These are phyloP conservation scores for Fusarium verrucosum DNA, from an alignment of 2,329 filamentous ascomycete genomes.

Conservation along the genomic window DNA sequence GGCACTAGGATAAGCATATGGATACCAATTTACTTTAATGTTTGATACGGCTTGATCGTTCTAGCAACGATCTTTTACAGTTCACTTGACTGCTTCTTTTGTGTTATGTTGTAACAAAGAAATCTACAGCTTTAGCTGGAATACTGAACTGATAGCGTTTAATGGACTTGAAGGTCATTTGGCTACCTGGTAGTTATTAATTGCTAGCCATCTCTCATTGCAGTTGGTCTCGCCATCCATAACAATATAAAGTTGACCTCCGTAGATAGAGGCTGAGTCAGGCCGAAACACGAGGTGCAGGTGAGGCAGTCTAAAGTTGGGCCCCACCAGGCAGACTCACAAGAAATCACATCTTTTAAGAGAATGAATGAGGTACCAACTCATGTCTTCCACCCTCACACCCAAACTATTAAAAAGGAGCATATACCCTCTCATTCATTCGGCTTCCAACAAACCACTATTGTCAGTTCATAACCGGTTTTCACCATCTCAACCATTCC, in stretches of 20 bases:
- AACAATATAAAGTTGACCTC: background rate
- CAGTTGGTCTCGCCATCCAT: background rate
- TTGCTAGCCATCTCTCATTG: background rate
- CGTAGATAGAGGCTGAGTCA: constrained; percentile 43
- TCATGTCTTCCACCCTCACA: constrained; percentile 13
- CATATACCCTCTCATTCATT: background rate
- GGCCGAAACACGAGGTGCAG: constrained; percentile 24
- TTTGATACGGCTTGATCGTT: constrained; percentile 39
- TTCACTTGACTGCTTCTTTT: constrained; percentile 10
- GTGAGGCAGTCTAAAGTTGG: constrained; percentile 1
- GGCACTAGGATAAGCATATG: constrained; percentile 34
- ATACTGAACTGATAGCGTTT: background rate
- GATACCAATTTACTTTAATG: constrained; percentile 41
- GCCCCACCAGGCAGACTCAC: constrained; percentile 8
- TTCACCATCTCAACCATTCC: background rate
- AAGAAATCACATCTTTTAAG: constrained; percentile 1
- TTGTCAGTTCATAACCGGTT: background rate
- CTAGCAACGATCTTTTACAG: constrained; percentile 26
- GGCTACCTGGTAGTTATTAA: background rate
- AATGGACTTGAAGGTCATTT: background rate
- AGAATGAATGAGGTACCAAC: background rate
- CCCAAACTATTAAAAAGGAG: background rate
- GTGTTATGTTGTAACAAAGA: background rate
- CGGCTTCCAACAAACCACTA: background rate
- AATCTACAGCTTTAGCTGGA: background rate